Evolutionary conservation across 2,329 filamentous ascomycete genomes (phyloP).

Genomic region (Bertia moriformis): DNA sequence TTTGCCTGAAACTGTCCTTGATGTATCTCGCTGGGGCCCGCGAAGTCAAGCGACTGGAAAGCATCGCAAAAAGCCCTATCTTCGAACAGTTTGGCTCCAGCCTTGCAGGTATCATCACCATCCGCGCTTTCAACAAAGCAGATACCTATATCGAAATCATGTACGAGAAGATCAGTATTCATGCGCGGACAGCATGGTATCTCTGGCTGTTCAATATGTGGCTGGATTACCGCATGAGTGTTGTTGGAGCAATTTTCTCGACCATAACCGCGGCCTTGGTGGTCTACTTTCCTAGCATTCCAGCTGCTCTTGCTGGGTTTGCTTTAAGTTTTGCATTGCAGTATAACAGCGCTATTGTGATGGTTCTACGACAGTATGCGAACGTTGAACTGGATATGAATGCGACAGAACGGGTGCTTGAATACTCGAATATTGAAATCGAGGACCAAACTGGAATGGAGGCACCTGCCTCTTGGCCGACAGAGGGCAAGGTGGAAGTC

Average conservation of each 20-base stretch:
- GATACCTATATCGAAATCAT: constrained; percentile 19
- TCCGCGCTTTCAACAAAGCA: constrained; percentile 21
- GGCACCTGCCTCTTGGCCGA: constrained; percentile 24
- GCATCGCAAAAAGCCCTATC: constrained; percentile 22
- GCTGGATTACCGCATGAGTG: constrained; percentile 21
- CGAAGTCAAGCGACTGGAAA: constrained; percentile 24
- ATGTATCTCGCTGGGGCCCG: constrained; percentile 21
- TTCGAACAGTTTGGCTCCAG: constrained; percentile 25
- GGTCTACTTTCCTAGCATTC: constrained; percentile 17
- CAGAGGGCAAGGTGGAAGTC: constrained; percentile 20
- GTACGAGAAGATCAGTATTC: constrained; percentile 15
- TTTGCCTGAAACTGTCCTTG: constrained; percentile 17
- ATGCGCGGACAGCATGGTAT: constrained; percentile 15
- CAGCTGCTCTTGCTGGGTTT: constrained; percentile 23
- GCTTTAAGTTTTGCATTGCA: constrained; percentile 22
- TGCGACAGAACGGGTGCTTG: constrained; percentile 24
- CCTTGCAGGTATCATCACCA: constrained; percentile 22
- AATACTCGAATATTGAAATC: constrained; percentile 22
- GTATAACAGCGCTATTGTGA: constrained; percentile 17
- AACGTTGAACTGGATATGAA: constrained; percentile 25
- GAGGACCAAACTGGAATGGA: constrained; percentile 17
- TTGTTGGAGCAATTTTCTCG: constrained; percentile 22
- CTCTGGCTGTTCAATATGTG: constrained; percentile 15
- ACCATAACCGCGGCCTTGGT: constrained; percentile 16
- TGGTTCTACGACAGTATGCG: constrained; percentile 18